Conservation (phyloP, 805 yeast genomes). For the Myxozyma sirexii region DNA sequence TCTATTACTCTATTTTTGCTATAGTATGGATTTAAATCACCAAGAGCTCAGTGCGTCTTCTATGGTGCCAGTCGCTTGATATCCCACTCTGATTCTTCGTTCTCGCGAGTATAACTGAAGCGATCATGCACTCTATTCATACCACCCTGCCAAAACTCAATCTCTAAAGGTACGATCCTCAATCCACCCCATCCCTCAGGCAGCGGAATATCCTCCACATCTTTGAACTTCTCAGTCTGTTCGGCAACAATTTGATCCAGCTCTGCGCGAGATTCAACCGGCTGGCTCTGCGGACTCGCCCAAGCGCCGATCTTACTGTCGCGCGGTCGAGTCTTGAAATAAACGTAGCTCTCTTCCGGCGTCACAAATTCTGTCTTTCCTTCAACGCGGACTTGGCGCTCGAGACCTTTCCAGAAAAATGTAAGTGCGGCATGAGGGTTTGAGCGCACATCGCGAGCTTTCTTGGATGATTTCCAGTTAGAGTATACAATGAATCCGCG, state of each 20-base stretch:
- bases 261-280: slow-evolving; percentile 59
- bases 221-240: slow-evolving; percentile 61
- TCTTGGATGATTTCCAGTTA: slow-evolving; percentile 87
- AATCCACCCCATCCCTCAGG: slow-evolving; percentile 98
- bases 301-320: slow-evolving; percentile 96
- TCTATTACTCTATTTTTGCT: background rate
- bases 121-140: slow-evolving; percentile 88
- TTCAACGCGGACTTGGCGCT: slow-evolving; percentile 92
- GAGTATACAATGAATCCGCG: slow-evolving; percentile 81
- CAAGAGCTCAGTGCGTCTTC: background rate
- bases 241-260: slow-evolving; percentile 57
- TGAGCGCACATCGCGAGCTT: slow-evolving; percentile 65
- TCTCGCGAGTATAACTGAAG: slow-evolving; percentile 42
- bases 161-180: slow-evolving; percentile 80
- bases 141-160: slow-evolving; percentile 98
- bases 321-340: slow-evolving; percentile 85
- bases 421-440: slow-evolving; percentile 82
- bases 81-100: slow-evolving; percentile 20
- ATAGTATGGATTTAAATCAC: background rate
- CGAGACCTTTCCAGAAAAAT: slow-evolving; percentile 89
- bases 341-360: slow-evolving; percentile 71
- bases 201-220: slow-evolving; percentile 70
- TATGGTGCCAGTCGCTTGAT: slow-evolving; percentile 29
- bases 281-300: slow-evolving; percentile 86
- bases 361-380: slow-evolving; percentile 76